These are phyloP conservation scores for Platismatia glauca DNA, from an alignment of 495 filamentous ascomycete species.

Conservation along the genomic window DNA sequence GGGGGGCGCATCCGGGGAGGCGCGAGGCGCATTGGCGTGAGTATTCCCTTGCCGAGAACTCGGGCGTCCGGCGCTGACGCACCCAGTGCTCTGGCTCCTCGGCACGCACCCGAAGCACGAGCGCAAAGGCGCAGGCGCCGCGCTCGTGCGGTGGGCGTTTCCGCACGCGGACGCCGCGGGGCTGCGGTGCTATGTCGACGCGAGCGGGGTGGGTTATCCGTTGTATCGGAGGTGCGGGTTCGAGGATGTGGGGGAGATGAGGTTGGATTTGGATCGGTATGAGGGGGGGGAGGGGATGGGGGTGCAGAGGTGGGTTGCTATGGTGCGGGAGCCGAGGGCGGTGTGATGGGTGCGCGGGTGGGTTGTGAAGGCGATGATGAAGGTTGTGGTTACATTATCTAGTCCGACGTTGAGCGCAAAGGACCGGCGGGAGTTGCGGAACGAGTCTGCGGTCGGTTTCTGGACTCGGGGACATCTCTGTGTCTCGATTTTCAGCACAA, in stretches of 20 bases:
- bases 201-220: constrained; percentile 4
- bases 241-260: constrained; percentile 14
- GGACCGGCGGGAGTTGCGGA: no score
- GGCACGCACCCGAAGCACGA: constrained; percentile 16
- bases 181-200: constrained; percentile 10
- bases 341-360: background rate
- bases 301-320: constrained; percentile 10
- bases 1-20: constrained; percentile 10
- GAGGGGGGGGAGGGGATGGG: background rate
- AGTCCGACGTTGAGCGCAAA: no score
- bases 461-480: no score
- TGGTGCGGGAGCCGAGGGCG: constrained; percentile 9
- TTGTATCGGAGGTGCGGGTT: constrained; percentile 10
- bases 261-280: constrained; percentile 8
- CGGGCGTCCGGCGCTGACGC: no score
- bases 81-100: constrained; percentile 12
- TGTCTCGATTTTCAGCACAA: no score
- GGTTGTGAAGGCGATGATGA: background rate
- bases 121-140: constrained; percentile 3
- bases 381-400: no score
- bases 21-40: constrained; percentile 12
- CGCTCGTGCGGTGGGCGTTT: constrained; percentile 7
- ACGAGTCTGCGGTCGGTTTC: no score
- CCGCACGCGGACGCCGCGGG: constrained; percentile 4
- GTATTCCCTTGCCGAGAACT: no score